These are phyloP conservation scores for Cairneyella variabilis DNA, from an alignment of 495 filamentous ascomycete genomes.

Conservation along the genomic window DNA sequence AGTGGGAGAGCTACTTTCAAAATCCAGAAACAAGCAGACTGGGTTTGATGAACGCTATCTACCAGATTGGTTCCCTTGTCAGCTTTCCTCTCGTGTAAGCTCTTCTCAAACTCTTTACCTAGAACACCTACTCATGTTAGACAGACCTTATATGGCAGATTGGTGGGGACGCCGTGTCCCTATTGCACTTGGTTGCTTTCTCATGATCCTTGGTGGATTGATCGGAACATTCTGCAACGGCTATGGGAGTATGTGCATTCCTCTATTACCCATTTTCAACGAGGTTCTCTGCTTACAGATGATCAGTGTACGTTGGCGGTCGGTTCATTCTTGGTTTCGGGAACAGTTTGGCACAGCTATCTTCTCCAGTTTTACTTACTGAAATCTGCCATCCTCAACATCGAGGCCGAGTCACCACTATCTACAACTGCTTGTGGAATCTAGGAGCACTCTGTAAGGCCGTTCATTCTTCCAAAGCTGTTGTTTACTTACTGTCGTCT, in stretches of 20 bases:
- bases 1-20: conserved; percentile 47
- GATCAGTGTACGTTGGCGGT: conserved; percentile 34
- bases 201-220: conserved; percentile 47
- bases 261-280: neutral
- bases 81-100: conserved; percentile 62
- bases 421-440: conserved; percentile 29
- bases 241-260: conserved; percentile 25
- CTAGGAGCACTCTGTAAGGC: conserved; percentile 27
- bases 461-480: neutral
- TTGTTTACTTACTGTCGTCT: conserved; percentile 10
- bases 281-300: conserved; percentile 29
- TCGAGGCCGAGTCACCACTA: conserved; percentile 27
- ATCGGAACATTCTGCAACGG: conserved; percentile 41
- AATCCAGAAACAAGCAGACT: conserved; percentile 49
- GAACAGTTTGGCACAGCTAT: conserved; percentile 25
- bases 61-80: conserved; percentile 61
- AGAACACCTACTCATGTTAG: conserved; percentile 20
- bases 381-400: conserved; percentile 35
- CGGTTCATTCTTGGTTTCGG: conserved; percentile 27
- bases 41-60: conserved; percentile 64
- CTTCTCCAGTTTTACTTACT: conserved; percentile 31
- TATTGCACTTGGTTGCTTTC: conserved; percentile 45
- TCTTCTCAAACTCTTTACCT: neutral
- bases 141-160: conserved; percentile 45
- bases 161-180: conserved; percentile 41